These are phyloP conservation scores for Leishmania major DNA, from an alignment of 208 protist genomes.

Conservation along the genomic window DNA sequence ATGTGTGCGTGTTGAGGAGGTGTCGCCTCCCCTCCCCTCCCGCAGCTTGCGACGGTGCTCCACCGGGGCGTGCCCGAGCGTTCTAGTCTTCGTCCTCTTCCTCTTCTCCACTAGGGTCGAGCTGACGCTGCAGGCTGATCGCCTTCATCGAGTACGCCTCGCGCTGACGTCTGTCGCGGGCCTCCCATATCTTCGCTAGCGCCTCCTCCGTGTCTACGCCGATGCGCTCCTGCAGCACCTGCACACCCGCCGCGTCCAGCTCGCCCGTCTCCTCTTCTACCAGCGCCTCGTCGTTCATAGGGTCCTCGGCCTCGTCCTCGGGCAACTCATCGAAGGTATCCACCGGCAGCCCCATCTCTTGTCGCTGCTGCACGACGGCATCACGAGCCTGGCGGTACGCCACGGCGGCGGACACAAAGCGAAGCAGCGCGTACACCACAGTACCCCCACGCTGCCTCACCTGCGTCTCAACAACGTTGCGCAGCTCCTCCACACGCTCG, in stretches of 20 bases:
- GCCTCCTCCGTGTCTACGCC: slow-evolving; percentile 77
- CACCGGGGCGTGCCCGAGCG: neutral
- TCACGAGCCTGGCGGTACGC: slow-evolving; percentile 79
- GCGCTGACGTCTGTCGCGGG: slow-evolving; percentile 43
- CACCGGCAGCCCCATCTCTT: slow-evolving; percentile 45
- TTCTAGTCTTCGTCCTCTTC: slow-evolving; percentile 46
- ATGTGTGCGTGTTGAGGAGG: neutral
- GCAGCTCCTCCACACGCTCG: slow-evolving; percentile 40
- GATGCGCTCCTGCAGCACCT: slow-evolving; percentile 50
- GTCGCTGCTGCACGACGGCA: slow-evolving; percentile 42
- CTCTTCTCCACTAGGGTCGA: slow-evolving; percentile 49
- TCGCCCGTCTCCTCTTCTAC: slow-evolving; percentile 69
- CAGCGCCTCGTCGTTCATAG: slow-evolving; percentile 70
- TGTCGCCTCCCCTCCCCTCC: neutral
- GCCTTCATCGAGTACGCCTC: slow-evolving; percentile 55
- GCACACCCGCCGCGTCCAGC: slow-evolving; percentile 50
- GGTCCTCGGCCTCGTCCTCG: slow-evolving; percentile 76
- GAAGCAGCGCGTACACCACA: slow-evolving; percentile 66
- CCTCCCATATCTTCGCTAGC: slow-evolving; percentile 77
- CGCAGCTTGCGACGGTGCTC: neutral
- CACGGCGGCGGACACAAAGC: slow-evolving; percentile 55
- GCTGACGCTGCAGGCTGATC: slow-evolving; percentile 37
- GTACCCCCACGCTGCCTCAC: slow-evolving; percentile 61
- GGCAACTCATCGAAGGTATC: slow-evolving; percentile 57
- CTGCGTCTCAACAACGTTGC: slow-evolving; percentile 41